These are phyloP conservation scores for Neonectria punicea DNA, from an alignment of 2,329 filamentous ascomycete genomes.

Conservation along the genomic window DNA sequence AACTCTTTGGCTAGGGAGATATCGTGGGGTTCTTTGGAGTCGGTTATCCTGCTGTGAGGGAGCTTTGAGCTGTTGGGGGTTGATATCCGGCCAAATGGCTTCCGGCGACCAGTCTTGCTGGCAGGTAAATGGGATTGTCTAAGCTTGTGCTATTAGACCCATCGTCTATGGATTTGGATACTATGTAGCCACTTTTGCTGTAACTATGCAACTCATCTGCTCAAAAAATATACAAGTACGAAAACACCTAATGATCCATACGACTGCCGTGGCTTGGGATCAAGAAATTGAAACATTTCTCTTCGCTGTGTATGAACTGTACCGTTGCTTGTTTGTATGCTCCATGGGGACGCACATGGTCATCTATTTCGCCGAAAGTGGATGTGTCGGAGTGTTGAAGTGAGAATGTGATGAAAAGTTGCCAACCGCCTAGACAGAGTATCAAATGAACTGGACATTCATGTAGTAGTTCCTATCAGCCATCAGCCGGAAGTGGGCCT, in stretches of 20 bases:
- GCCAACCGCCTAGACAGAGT: no score
- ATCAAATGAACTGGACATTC: no score
- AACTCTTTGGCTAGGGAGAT: slow-evolving; percentile 28
- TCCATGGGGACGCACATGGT: background rate
- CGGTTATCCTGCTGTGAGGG: slow-evolving; percentile 13
- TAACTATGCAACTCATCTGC: slow-evolving; percentile 25
- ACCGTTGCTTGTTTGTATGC: no score
- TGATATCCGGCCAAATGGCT: slow-evolving; percentile 15
- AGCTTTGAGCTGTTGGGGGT: slow-evolving; percentile 17
- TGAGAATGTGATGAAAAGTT: no score
- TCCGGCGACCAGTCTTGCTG: slow-evolving; percentile 1
- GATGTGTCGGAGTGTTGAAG: no score
- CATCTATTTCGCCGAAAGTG: no score
- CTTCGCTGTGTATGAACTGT: no score
- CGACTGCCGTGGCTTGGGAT: background rate
- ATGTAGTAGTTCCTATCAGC: no score
- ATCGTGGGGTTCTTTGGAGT: slow-evolving; percentile 20
- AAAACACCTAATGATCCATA: background rate
- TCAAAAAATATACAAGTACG: slow-evolving; percentile 24
- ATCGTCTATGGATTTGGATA: slow-evolving; percentile 24
- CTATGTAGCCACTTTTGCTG: slow-evolving; percentile 19
- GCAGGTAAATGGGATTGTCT: slow-evolving; percentile 16
- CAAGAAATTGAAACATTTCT: background rate
- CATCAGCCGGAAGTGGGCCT: no score
- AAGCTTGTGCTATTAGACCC: slow-evolving; percentile 20